phyloP scores from a whole-genome alignment of 805 yeast species.

The Nakazawaea wyomingensis region DNA sequence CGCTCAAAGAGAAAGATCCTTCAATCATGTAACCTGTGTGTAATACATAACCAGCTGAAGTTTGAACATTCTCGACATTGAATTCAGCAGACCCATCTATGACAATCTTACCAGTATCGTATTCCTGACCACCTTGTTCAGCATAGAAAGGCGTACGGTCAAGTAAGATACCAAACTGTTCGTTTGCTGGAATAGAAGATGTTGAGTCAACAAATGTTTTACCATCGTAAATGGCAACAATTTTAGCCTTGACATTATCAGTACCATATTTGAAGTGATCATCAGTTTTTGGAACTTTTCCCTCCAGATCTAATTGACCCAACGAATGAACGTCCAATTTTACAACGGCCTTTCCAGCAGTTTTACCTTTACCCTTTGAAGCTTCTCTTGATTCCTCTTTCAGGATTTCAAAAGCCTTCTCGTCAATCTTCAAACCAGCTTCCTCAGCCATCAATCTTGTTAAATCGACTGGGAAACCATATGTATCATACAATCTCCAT shows the following conservation, averaged over 20 bases:
- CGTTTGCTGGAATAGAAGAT: constrained; percentile 27
- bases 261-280: constrained; percentile 74
- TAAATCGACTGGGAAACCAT: constrained; percentile 98
- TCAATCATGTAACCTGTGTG: constrained; percentile 86
- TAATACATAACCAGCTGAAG: constrained; percentile 89
- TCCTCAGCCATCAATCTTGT: constrained; percentile 99
- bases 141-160: constrained; percentile 95
- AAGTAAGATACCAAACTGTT: constrained; percentile 73
- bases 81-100: constrained; percentile 86
- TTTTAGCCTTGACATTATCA: constrained; percentile 62
- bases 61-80: constrained; percentile 86
- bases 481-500: constrained; percentile 97
- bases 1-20: constrained; percentile 67
- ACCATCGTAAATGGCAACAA: constrained; percentile 70
- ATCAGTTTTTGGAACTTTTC: constrained; percentile 69
- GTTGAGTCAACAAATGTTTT: constrained; percentile 50
- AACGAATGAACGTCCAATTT: constrained; percentile 91
- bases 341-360: constrained; percentile 52
- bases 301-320: constrained; percentile 59
- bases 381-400: constrained; percentile 88
- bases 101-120: constrained; percentile 88
- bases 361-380: constrained; percentile 79
- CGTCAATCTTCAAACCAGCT: constrained; percentile 88
- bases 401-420: constrained; percentile 87
- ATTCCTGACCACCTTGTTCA: constrained; percentile 99